Evolutionary conservation across 2,329 filamentous ascomycete species (phyloP), one percentile per base, ranked within the genome.

Genomic region (Fusarium paranaense): DNA sequence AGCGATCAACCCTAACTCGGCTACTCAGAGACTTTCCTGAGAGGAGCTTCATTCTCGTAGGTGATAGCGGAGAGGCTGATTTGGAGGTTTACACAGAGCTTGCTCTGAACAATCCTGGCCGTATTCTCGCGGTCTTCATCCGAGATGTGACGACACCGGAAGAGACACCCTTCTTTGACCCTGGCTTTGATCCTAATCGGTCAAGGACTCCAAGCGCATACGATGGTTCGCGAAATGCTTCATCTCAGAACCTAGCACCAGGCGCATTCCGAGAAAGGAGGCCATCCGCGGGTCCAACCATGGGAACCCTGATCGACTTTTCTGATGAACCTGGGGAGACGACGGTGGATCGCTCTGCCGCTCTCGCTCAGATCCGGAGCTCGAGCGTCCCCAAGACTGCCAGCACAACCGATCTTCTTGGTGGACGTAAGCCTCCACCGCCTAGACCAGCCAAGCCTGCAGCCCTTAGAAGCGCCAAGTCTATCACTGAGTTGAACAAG

Each of bases 31-130:
- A 99, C 81, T 99, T 99, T 76, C 97, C 97, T 0, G 89, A 95
- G 59, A 88, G 97, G 52, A 94, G 91, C 77, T 99, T 99, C 79
- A 90, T 99, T 4, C 88, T 99, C 3, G 93, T 98, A 11, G 97
- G 97, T 10, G 97, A 99, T 81, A 98, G 95, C 77, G 97, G 97
- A 40, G 97, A 99, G 83, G 97, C 96, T 9, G 97, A 99, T 83
- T 86, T 99, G 4, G 97, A 99, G 81, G 95, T 98, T 0, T 99
- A 99, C 79, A 98, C 95, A 0, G 97, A 99, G 72, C 89, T 98
- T n/a, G 95, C 93, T 0, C 80, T 96, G 37, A 91, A 94, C 3
- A 92, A 98, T 76, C 96, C 95, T 0, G 93, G 94, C 0, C 90
- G 94, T 32, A 91, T 99, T 3, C 85, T 95, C 33, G 97, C 92